Percentiles rank a stretch among this genome's conserved stretches.
Evolutionary conservation across 805 yeast genomes (phyloP).

Genomic region (Cyberlindnera nakhonratchasimensis): DNA sequence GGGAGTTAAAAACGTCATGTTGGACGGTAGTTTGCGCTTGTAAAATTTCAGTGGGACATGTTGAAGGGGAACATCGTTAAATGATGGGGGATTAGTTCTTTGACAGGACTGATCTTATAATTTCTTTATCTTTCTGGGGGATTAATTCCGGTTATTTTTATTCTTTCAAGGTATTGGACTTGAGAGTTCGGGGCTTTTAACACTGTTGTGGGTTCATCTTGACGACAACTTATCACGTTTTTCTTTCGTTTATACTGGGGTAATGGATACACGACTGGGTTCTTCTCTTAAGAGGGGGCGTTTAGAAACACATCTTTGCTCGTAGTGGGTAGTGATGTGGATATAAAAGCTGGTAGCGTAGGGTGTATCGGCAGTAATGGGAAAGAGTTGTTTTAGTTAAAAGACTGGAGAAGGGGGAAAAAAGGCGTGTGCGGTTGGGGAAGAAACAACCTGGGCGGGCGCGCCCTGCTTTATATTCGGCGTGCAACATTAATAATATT

Average conservation of each 20-base stretch:
- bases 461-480: neutral
- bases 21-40: slow-evolving; percentile 21
- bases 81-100: slow-evolving; percentile 10
- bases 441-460: slow-evolving; percentile 1
- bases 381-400: slow-evolving; percentile 6
- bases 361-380: slow-evolving; percentile 20
- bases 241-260: slow-evolving; percentile 7
- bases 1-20: slow-evolving; percentile 24
- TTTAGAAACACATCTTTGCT: slow-evolving; percentile 28
- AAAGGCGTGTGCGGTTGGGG: no score
- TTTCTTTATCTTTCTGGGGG: slow-evolving; percentile 6
- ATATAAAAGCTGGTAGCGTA: neutral
- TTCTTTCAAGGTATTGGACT: slow-evolving; percentile 1
- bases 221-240: slow-evolving; percentile 5
- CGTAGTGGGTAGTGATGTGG: neutral
- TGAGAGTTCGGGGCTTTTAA: neutral
- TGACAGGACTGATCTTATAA: slow-evolving; percentile 7
- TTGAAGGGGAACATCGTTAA: slow-evolving; percentile 17
- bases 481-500: no score
- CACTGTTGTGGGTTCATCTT: slow-evolving; percentile 4
- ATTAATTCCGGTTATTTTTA: slow-evolving; percentile 5
- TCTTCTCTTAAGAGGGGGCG: slow-evolving; percentile 15
- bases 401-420: neutral
- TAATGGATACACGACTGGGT: neutral
- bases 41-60: slow-evolving; percentile 27